Conservation (phyloP, 2,329 filamentous ascomycete genomes). For the Biscogniauxia sp. region DNA sequence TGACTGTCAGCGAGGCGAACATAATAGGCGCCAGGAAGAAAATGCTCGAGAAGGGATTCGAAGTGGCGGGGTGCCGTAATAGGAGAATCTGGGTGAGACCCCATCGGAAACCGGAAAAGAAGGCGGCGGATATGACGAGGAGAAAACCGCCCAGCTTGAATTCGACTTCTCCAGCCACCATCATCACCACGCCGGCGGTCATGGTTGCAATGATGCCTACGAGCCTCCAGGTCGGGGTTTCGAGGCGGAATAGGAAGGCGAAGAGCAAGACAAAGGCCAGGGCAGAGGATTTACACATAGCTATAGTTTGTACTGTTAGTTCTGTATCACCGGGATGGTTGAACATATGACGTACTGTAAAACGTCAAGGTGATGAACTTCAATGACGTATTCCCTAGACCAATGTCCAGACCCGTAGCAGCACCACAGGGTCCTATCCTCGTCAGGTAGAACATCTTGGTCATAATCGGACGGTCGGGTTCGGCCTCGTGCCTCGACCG, state of each 20-base stretch:
- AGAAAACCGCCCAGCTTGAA: constrained; percentile 86
- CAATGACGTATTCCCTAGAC: constrained; percentile 90
- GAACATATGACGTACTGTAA: constrained; percentile 63
- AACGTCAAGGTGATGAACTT: constrained; percentile 97
- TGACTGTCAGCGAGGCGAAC: constrained; percentile 77
- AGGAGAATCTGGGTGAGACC: constrained; percentile 96
- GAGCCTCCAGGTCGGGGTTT: constrained; percentile 81
- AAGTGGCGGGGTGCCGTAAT: constrained; percentile 88
- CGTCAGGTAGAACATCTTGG: constrained; percentile 85
- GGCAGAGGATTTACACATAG: constrained; percentile 98
- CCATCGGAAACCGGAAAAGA: constrained; percentile 97
- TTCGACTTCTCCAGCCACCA: constrained; percentile 93
- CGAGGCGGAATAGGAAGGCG: constrained; percentile 89
- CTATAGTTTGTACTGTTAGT: constrained; percentile 35
- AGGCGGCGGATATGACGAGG: constrained; percentile 88
- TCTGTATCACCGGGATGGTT: neutral
- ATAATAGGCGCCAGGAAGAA: constrained; percentile 98
- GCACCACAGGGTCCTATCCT: constrained; percentile 88
- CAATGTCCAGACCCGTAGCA: constrained; percentile 93
- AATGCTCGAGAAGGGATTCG: constrained; percentile 94
- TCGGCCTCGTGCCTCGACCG: constrained; percentile 52
- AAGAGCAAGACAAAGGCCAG: constrained; percentile 94
- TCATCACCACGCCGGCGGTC: constrained; percentile 93
- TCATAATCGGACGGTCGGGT: constrained; percentile 67
- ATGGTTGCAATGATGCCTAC: constrained; percentile 86